These are phyloP conservation scores for Leishmania major DNA, from an alignment of 208 protist genomes.

Conservation along the genomic window DNA sequence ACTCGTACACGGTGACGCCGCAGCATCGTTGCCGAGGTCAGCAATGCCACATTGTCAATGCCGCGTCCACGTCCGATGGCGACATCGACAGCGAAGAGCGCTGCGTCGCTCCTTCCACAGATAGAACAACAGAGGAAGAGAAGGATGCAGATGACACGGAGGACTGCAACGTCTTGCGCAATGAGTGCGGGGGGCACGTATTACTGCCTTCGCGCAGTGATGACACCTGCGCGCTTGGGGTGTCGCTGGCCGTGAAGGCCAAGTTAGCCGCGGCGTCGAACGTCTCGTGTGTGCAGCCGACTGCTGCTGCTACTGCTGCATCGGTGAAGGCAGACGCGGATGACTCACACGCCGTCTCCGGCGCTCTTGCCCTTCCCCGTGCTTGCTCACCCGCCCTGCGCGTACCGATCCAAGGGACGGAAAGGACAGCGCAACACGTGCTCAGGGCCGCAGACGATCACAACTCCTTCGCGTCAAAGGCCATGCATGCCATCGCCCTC, in stretches of 20 bases:
- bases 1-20: not conserved
- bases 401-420: not conserved
- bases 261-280: not conserved
- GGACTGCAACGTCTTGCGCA: constrained; percentile 23
- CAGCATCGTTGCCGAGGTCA: not conserved
- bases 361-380: not conserved
- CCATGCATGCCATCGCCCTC: constrained; percentile 24
- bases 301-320: constrained; percentile 2
- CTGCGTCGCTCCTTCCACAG: not conserved
- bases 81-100: not conserved
- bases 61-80: not conserved
- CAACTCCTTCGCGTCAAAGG: constrained; percentile 11
- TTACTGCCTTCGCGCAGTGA: constrained; percentile 29
- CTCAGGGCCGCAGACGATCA: not conserved
- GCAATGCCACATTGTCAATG: not conserved
- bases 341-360: not conserved
- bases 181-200: constrained; percentile 41
- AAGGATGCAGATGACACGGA: not conserved
- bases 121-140: not conserved
- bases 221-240: constrained; percentile 1
- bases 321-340: not conserved
- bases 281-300: not conserved
- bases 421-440: not conserved
- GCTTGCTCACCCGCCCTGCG: not conserved
- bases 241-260: constrained; percentile 7